These are phyloP conservation scores for Haberlea rhodopensis DNA, from an alignment of 257 asterid genomes.

Conservation along the genomic window DNA sequence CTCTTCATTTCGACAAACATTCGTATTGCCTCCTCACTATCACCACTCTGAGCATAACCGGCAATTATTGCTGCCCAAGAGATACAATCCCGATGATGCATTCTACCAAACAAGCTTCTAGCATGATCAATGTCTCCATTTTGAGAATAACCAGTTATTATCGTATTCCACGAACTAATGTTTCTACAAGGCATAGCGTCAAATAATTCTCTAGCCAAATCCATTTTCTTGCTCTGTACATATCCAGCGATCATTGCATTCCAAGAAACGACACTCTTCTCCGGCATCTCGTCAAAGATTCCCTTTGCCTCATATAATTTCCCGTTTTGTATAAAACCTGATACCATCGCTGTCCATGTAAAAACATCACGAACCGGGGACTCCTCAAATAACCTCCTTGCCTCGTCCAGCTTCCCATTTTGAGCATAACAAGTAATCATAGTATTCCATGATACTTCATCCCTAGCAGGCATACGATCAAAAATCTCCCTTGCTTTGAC, in stretches of 20 bases:
- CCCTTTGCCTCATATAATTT: slow-evolving; percentile 68
- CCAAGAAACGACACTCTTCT: slow-evolving; percentile 81
- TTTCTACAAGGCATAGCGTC: slow-evolving; percentile 76
- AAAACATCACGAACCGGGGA: slow-evolving; percentile 69
- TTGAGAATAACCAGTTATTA: slow-evolving; percentile 87
- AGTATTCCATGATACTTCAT: slow-evolving; percentile 84
- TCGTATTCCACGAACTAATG: slow-evolving; percentile 87
- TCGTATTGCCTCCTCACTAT: slow-evolving; percentile 56
- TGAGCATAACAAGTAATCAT: slow-evolving; percentile 84
- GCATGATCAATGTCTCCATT: slow-evolving; percentile 60
- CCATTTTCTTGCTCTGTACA: slow-evolving; percentile 66
- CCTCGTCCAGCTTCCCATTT: slow-evolving; percentile 59
- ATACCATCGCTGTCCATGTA: slow-evolving; percentile 90
- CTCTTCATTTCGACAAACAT: slow-evolving; percentile 64
- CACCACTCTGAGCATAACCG: slow-evolving; percentile 74
- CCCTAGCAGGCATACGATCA: slow-evolving; percentile 69
- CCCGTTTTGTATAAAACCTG: slow-evolving; percentile 82
- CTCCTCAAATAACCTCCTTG: slow-evolving; percentile 64
- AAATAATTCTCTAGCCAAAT: slow-evolving; percentile 70
- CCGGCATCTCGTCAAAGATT: slow-evolving; percentile 73
- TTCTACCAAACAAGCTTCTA: slow-evolving; percentile 57
- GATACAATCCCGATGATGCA: slow-evolving; percentile 79
- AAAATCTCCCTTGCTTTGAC: slow-evolving; percentile 64
- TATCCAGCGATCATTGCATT: slow-evolving; percentile 93
- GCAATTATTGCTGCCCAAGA: slow-evolving; percentile 96